Evolutionary conservation across 108 stramenopile genomes (phyloP).

Genomic region (Nannochloropsis gaditana): DNA sequence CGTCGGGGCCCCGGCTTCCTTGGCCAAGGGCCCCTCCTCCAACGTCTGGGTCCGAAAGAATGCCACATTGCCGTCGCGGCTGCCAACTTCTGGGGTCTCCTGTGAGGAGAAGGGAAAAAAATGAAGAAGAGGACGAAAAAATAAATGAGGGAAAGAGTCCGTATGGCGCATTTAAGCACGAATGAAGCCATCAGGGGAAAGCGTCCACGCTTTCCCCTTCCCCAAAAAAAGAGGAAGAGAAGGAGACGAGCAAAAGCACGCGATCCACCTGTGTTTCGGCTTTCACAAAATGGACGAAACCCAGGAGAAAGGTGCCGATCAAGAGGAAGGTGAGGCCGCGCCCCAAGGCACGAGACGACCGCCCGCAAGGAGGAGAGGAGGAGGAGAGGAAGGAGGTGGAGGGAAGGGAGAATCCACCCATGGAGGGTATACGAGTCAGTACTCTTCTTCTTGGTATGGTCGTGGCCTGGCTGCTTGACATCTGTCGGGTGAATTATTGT

Average conservation of each 20-base stretch:
- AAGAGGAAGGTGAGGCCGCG: not conserved
- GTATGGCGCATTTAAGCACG: too few relatives aligned
- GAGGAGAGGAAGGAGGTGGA: not conserved
- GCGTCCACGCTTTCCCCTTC: too few relatives aligned
- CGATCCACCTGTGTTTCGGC: not conserved
- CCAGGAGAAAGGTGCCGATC: not conserved
- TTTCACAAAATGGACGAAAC: not conserved
- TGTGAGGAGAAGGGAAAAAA: not conserved
- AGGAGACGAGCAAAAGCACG: too few relatives aligned
- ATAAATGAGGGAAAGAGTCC: not conserved
- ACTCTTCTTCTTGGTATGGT: too few relatives aligned
- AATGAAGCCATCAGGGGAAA: too few relatives aligned
- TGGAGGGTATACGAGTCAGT: too few relatives aligned
- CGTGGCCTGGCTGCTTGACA: too few relatives aligned
- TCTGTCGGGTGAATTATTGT: too few relatives aligned
- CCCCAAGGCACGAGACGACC: not conserved
- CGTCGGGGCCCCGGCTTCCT: not conserved
- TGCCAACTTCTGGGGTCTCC: not conserved
- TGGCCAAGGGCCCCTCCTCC: not conserved
- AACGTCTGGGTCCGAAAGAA: not conserved
- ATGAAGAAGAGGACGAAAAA: not conserved
- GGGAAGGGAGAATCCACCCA: too few relatives aligned
- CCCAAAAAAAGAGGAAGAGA: too few relatives aligned
- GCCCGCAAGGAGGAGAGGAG: not conserved
- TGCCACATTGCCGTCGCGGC: too few relatives aligned